Evolutionary conservation across 2,329 filamentous ascomycete genomes (phyloP).

Genomic region (Geosmithia morbida): DNA sequence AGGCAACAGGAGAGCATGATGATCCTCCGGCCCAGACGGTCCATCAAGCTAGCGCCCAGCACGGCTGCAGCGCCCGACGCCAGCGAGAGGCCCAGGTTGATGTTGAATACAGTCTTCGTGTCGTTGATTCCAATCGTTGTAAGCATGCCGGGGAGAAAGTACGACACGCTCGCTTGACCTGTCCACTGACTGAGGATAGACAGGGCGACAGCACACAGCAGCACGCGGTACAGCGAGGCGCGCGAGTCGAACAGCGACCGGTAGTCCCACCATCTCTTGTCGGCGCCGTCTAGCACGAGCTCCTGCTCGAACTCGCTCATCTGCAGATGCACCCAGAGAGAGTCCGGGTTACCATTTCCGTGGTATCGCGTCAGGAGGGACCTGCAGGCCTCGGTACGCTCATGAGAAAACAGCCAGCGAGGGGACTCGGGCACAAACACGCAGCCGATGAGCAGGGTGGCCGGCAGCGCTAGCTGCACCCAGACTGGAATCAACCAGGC

Average conservation of each 20-base stretch:
- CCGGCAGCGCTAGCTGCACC: conserved; percentile 37
- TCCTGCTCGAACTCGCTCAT: conserved; percentile 41
- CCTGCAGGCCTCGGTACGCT: conserved; percentile 39
- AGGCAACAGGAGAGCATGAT: conserved; percentile 22
- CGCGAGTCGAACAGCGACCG: conserved; percentile 33
- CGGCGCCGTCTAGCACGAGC: conserved; percentile 27
- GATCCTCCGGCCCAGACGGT: conserved; percentile 41
- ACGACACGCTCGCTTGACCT: conserved; percentile 27
- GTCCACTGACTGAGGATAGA: conserved; percentile 31
- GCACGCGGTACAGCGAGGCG: conserved; percentile 11
- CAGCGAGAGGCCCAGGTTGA: conserved; percentile 38
- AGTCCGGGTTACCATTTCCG: conserved; percentile 37
- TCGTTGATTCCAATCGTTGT: conserved; percentile 30
- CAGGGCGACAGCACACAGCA: background rate
- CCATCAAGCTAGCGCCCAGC: conserved; percentile 39
- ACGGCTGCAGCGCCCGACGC: conserved; percentile 34
- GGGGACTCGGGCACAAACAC: conserved; percentile 53
- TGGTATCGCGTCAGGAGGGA: conserved; percentile 44
- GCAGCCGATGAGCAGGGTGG: conserved; percentile 38
- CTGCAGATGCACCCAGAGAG: conserved; percentile 38
- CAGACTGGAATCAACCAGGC: conserved; percentile 46
- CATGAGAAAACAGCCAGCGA: conserved; percentile 41
- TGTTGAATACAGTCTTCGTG: conserved; percentile 29
- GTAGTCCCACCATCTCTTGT: conserved; percentile 47
- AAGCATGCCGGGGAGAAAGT: conserved; percentile 14